Evolutionary conservation across 2,329 filamentous ascomycete species (phyloP).

Genomic region (Herpotrichia juniperi): DNA sequence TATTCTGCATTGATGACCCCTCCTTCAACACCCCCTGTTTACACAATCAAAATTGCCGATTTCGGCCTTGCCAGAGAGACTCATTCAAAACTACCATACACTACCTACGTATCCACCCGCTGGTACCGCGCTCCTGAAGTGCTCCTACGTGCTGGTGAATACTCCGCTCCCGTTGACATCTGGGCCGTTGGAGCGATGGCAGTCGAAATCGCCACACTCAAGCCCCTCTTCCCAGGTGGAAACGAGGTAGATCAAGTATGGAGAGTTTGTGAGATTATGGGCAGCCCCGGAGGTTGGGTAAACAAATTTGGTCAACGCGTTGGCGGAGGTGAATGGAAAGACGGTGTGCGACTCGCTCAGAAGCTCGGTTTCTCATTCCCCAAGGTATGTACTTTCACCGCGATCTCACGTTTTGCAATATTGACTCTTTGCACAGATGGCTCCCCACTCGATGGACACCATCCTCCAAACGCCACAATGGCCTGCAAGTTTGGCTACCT

Average conservation of each 20-base stretch:
- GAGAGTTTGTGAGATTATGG: constrained; percentile 99
- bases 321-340: constrained; percentile 96
- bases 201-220: constrained; percentile 94
- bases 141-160: constrained; percentile 89
- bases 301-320: constrained; percentile 87
- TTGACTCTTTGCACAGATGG: constrained; percentile 71
- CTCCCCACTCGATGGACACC: constrained; percentile 93
- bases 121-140: constrained; percentile 97
- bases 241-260: constrained; percentile 99
- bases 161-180: constrained; percentile 96
- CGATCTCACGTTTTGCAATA: neutral
- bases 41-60: constrained; percentile 98
- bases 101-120: constrained; percentile 95
- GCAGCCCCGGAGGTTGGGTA: constrained; percentile 97
- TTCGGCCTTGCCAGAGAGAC: constrained; percentile 98
- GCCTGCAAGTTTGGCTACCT: constrained; percentile 85
- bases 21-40: constrained; percentile 89
- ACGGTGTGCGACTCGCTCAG: constrained; percentile 87
- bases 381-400: constrained; percentile 58
- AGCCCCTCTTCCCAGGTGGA: constrained; percentile 94
- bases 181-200: constrained; percentile 99
- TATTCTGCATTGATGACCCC: constrained; percentile 95
- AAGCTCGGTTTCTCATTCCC: constrained; percentile 99
- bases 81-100: constrained; percentile 94
- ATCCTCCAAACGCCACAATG: constrained; percentile 90